Evolutionary conservation across 352 stramenopile genomes (phyloP), one percentile per base, ranked within the genome.

Genomic region (Phytopythium oedochilum): DNA sequence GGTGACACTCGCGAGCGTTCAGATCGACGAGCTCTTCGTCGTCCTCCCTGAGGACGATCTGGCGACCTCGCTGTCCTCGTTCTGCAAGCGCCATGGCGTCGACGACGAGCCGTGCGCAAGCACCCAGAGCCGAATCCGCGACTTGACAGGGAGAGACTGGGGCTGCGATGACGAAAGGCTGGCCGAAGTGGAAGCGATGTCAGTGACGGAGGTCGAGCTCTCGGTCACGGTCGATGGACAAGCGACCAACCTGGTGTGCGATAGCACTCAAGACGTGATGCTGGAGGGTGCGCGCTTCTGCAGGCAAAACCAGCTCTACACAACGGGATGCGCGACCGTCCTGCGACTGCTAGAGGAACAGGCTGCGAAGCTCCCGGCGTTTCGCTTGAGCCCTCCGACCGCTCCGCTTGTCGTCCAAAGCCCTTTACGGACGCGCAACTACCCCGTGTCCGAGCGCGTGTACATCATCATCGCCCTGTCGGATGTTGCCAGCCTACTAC

Each of bases 261-360:
- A 63, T 1, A 22, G 42, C 0, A 39, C 45, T 3, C 60, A 54
- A n/a, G 65, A 84, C 43, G 34, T 80, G 0, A 69, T 71, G 9
- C 56, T 78, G 14, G 67, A 83, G 51, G 68, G 66, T 22, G 65
- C 61, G 17, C 58, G 56, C 20, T 68, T 83, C 29, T 89, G 76
- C 31, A 53, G 64, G 2, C 35, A 70, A 1, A 71, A 64, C 23
- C 18, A 49, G 9, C 28, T 73, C n/a, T 20, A 59, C 1, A 9
- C 64, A 12, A 32, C 45, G 1, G 56, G 67, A 10, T 89, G 78
- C 49, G 62, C 55, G 4, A 43, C 36, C 26, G 45, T 89, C 5
- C 55, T 81, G 43, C 60, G 66, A 12, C 31, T 61, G 25, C 58
- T 75, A 28, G 43, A 51, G 31, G 51, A 72, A 1, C 32, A 64